Percentiles rank a stretch among this genome's conserved stretches.
These are phyloP conservation scores for Endotrypanum monterogeii DNA, from an alignment of 208 protist species.

Conservation along the genomic window DNA sequence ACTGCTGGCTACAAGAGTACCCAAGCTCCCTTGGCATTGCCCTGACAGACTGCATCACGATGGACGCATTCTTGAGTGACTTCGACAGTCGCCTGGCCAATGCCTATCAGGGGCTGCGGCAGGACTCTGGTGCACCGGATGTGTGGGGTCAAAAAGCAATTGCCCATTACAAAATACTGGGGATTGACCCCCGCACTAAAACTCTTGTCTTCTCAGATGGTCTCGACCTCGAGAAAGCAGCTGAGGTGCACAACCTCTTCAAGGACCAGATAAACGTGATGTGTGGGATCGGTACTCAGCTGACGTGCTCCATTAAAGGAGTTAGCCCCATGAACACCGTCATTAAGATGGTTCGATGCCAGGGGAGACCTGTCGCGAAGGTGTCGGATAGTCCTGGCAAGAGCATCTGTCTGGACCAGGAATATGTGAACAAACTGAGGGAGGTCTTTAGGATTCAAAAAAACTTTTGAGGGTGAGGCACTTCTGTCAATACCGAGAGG, in stretches of 20 bases:
- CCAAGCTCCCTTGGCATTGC: slow-evolving; percentile 79
- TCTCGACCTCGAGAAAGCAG: slow-evolving; percentile 74
- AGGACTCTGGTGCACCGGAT: slow-evolving; percentile 80
- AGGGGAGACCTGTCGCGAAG: slow-evolving; percentile 87
- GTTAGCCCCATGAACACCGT: slow-evolving; percentile 84
- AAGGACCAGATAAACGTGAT: slow-evolving; percentile 62
- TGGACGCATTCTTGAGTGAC: slow-evolving; percentile 86
- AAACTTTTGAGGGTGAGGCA: too few species aligned
- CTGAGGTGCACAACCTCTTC: slow-evolving; percentile 61
- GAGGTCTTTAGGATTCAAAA: slow-evolving; percentile 62
- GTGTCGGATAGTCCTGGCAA: slow-evolving; percentile 88
- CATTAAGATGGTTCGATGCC: slow-evolving; percentile 91
- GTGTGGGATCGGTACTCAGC: slow-evolving; percentile 86
- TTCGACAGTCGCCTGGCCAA: slow-evolving; percentile 63
- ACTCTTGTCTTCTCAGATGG: slow-evolving; percentile 89
- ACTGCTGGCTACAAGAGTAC: slow-evolving; percentile 85
- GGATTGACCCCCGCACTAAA: slow-evolving; percentile 76
- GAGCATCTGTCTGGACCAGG: slow-evolving; percentile 60
- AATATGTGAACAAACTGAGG: slow-evolving; percentile 63
- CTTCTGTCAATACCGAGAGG: background rate
- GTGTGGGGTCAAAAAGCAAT: slow-evolving; percentile 83
- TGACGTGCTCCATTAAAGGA: slow-evolving; percentile 82
- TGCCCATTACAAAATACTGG: slow-evolving; percentile 70
- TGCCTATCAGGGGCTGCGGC: slow-evolving; percentile 72
- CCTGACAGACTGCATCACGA: slow-evolving; percentile 91